These are phyloP conservation scores for Talaromyces sp. DNA, from an alignment of 2,329 filamentous ascomycete genomes.

Conservation along the genomic window DNA sequence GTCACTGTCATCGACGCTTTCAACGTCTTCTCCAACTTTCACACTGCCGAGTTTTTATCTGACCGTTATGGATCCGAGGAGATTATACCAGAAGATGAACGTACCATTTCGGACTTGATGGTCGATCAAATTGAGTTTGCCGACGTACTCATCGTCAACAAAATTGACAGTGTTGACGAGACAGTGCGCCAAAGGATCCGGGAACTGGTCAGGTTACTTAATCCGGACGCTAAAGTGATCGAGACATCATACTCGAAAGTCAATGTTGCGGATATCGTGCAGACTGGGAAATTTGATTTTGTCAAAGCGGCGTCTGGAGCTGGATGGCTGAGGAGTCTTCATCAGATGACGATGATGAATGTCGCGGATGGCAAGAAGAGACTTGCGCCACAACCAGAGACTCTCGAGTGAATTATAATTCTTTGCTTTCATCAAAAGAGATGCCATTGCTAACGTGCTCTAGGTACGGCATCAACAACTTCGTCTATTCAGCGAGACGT, in stretches of 20 bases:
- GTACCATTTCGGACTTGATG: conserved; percentile 71
- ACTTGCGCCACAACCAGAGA: conserved; percentile 65
- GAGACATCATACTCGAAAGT: conserved; percentile 58
- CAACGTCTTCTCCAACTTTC: conserved; percentile 68
- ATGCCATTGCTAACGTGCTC: not conserved
- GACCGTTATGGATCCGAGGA: conserved; percentile 58
- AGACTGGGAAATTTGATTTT: conserved; percentile 63
- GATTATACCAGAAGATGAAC: conserved; percentile 63
- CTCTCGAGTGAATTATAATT: conserved; percentile 53
- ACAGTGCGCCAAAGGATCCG: conserved; percentile 48
- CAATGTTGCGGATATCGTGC: conserved; percentile 60
- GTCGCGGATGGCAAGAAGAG: conserved; percentile 54
- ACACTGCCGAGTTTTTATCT: conserved; percentile 64
- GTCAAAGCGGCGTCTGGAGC: conserved; percentile 61
- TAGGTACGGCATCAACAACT: conserved; percentile 65
- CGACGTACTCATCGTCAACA: conserved; percentile 69
- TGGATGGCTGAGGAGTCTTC: conserved; percentile 67
- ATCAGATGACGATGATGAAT: conserved; percentile 62
- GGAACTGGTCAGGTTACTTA: conserved; percentile 58
- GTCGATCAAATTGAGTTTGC: conserved; percentile 76
- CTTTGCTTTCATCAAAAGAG: too few species aligned
- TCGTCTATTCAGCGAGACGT: conserved; percentile 61
- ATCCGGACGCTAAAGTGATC: conserved; percentile 63
- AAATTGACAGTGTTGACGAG: conserved; percentile 58
- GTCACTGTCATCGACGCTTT: conserved; percentile 72